Percentiles rank a stretch among this genome's conserved stretches.
These are phyloP conservation scores for Debaryomyces hansenii DNA, from an alignment of 805 yeast species.

Conservation along the genomic window DNA sequence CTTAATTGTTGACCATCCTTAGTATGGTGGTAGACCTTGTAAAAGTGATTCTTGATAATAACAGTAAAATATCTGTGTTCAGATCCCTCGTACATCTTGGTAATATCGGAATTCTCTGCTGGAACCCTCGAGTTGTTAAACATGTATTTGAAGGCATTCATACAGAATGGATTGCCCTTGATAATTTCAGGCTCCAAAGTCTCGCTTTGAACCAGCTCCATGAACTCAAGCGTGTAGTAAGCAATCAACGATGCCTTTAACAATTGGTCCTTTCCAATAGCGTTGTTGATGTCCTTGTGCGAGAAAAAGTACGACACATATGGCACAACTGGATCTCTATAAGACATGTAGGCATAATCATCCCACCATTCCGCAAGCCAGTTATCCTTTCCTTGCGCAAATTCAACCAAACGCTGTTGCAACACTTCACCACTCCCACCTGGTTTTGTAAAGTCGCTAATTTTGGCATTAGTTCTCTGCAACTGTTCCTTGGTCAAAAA, in stretches of 20 bases:
- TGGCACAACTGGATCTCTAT: conserved; percentile 93
- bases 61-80: conserved; percentile 70
- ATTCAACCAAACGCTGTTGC: conserved; percentile 62
- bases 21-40: conserved; percentile 65
- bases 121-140: conserved; percentile 89
- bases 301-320: conserved; percentile 87
- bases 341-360: conserved; percentile 84
- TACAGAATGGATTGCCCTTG: conserved; percentile 82
- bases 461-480: conserved; percentile 50
- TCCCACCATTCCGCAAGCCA: conserved; percentile 96
- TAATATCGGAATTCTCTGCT: conserved; percentile 59
- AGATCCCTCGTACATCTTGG: conserved; percentile 49
- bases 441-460: conserved; percentile 62
- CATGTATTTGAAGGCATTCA: conserved; percentile 90
- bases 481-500: conserved; percentile 53
- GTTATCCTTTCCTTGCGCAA: conserved; percentile 66
- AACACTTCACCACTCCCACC: conserved; percentile 67
- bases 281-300: conserved; percentile 66
- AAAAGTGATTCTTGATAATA: conserved; percentile 74
- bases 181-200: conserved; percentile 78
- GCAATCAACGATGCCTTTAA: conserved; percentile 76
- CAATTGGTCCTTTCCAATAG: conserved; percentile 62
- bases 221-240: conserved; percentile 65
- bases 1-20: conserved; percentile 43
- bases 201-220: conserved; percentile 65